Evolutionary conservation across 2,329 filamentous ascomycete genomes (phyloP).

Genomic region (Moelleriella libera): DNA sequence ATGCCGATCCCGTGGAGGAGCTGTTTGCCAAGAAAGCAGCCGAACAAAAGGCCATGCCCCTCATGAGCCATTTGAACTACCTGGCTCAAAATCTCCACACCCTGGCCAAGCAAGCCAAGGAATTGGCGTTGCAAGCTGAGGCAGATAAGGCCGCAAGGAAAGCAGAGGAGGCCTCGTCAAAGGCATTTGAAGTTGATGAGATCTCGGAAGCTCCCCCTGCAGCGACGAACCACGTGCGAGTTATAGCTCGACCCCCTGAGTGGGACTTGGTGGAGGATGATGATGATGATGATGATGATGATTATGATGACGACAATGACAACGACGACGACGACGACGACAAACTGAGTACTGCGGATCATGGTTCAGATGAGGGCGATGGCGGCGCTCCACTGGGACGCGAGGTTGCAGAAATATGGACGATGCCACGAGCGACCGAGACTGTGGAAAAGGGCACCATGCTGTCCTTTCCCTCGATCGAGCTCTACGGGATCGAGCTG

Average conservation of each 20-base stretch:
- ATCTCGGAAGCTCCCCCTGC: slow-evolving; percentile 12
- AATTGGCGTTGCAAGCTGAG: slow-evolving; percentile 7
- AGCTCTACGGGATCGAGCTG: slow-evolving; percentile 64
- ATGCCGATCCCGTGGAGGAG: slow-evolving; percentile 49
- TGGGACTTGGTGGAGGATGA: slow-evolving; percentile 41
- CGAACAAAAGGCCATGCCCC: slow-evolving; percentile 42
- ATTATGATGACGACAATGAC: slow-evolving; percentile 19
- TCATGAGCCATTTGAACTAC: slow-evolving; percentile 66
- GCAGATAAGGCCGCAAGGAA: slow-evolving; percentile 4
- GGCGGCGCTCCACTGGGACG: slow-evolving; percentile 26
- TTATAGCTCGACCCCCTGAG: slow-evolving; percentile 65
- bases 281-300: slow-evolving; percentile 11
- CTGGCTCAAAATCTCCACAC: slow-evolving; percentile 56
- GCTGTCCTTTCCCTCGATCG: slow-evolving; percentile 63
- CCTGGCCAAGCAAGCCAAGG: slow-evolving; percentile 42
- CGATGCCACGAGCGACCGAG: slow-evolving; percentile 8
- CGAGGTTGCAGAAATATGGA: slow-evolving; percentile 7
- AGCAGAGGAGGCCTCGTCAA: slow-evolving; percentile 1
- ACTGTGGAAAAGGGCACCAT: slow-evolving; percentile 55
- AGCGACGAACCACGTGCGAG: slow-evolving; percentile 50
- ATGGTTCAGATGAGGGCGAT: slow-evolving; percentile 24
- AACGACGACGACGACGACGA: slow-evolving; percentile 24
- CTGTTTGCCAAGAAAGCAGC: slow-evolving; percentile 46
- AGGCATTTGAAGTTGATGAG: slow-evolving; percentile 2
- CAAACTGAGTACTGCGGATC: too few species aligned